phyloP scores from a whole-genome alignment of 768 basidiomycete genomes.

The Termitomyces sp. region DNA sequence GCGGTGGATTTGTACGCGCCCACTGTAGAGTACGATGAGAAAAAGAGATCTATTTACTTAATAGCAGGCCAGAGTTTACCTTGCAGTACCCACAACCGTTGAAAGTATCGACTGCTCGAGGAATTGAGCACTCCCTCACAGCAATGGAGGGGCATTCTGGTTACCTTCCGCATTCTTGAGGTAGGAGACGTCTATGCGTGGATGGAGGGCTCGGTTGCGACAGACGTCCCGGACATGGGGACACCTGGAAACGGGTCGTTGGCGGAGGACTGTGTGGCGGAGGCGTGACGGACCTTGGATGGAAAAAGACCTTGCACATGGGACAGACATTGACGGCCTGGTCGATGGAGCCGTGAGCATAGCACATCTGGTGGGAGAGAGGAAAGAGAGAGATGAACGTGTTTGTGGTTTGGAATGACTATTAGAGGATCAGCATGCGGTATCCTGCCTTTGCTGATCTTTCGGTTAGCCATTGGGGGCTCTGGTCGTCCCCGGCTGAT shows the following conservation, averaged over 20 bases:
- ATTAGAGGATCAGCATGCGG: slow-evolving; percentile 27
- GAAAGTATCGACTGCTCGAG: slow-evolving; percentile 61
- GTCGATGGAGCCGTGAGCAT: slow-evolving; percentile 62
- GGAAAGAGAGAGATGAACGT: slow-evolving; percentile 17
- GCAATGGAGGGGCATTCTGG: slow-evolving; percentile 17
- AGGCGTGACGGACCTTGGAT: slow-evolving; percentile 45
- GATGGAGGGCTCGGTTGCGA: slow-evolving; percentile 68
- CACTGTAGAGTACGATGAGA: slow-evolving; percentile 43
- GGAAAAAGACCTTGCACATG: slow-evolving; percentile 81
- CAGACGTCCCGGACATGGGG: slow-evolving; percentile 74
- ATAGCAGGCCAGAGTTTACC: slow-evolving; percentile 36
- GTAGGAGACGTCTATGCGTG: slow-evolving; percentile 71
- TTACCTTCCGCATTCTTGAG: slow-evolving; percentile 87
- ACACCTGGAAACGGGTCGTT: slow-evolving; percentile 45
- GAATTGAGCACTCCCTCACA: slow-evolving; percentile 11
- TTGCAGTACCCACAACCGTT: slow-evolving; percentile 91
- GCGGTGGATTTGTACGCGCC: slow-evolving; percentile 55
- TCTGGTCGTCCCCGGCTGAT: neutral
- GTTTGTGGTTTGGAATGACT: slow-evolving; percentile 24
- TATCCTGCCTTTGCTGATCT: slow-evolving; percentile 26
- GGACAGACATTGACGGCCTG: slow-evolving; percentile 66
- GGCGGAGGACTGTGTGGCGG: slow-evolving; percentile 7
- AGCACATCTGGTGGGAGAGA: slow-evolving; percentile 54
- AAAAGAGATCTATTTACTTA: slow-evolving; percentile 12
- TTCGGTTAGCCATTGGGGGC: slow-evolving; percentile 20